Conservation (phyloP, 2,329 filamentous ascomycete species). For the Fusarium nelsonii region DNA sequence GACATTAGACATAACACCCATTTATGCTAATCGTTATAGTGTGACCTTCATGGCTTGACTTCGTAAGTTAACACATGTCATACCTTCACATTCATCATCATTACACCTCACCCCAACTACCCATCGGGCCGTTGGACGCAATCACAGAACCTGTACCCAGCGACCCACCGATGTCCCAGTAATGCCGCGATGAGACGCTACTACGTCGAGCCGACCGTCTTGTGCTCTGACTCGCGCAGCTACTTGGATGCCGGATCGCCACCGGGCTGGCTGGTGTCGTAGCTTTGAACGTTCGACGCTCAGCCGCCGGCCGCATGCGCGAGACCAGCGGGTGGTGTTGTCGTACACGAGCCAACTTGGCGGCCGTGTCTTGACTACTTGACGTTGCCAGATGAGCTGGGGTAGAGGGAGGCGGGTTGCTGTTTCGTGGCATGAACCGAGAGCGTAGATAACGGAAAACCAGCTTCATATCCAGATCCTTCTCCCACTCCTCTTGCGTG, state of each 20-base stretch:
- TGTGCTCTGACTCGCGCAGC: conserved; percentile 90
- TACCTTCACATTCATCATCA: conserved; percentile 19
- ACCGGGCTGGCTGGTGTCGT: conserved; percentile 63
- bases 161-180: conserved; percentile 90
- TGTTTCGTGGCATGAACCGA: conserved; percentile 72
- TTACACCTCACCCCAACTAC: conserved; percentile 82
- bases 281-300: conserved; percentile 69
- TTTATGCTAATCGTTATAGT: conserved; percentile 27
- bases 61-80: conserved; percentile 16
- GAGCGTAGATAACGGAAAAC: conserved; percentile 89
- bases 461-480: conserved; percentile 88
- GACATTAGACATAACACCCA: conserved; percentile 23
- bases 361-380: conserved; percentile 73
- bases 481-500: conserved; percentile 90
- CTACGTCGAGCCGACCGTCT: conserved; percentile 76
- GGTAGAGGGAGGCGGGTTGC: conserved; percentile 57
- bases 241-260: conserved; percentile 66
- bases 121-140: conserved; percentile 74
- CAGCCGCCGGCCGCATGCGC: conserved; percentile 59
- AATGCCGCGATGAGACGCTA: conserved; percentile 82
- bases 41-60: conserved; percentile 12
- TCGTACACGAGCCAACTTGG: conserved; percentile 84
- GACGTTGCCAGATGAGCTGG: conserved; percentile 63
- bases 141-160: conserved; percentile 81
- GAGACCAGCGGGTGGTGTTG: conserved; percentile 90